Conservation (phyloP, 768 basidiomycete genomes). For the Mycena chlorophos region DNA sequence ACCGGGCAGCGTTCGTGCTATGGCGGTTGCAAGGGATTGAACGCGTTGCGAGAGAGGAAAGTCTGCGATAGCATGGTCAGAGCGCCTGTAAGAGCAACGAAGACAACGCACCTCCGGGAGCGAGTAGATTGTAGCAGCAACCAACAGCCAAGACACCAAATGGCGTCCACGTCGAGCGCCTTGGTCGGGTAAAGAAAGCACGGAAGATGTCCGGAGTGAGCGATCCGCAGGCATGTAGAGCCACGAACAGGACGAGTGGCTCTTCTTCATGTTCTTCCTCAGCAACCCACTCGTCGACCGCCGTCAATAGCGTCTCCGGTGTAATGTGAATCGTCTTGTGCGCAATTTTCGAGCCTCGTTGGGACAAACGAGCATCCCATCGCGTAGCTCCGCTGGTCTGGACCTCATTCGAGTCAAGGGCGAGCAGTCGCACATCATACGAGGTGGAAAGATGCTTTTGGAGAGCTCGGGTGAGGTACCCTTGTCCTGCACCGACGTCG, state of each 20-base stretch:
- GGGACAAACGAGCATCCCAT: constrained; percentile 35
- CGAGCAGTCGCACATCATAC: constrained; percentile 48
- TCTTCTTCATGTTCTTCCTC: constrained; percentile 6
- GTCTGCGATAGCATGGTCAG: constrained; percentile 40
- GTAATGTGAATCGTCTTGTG: constrained; percentile 61
- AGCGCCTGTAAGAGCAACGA: constrained; percentile 9
- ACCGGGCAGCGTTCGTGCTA: constrained; percentile 38
- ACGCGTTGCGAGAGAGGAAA: constrained; percentile 51
- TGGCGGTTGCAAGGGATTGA: constrained; percentile 32
- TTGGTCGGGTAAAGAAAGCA: constrained; percentile 38
- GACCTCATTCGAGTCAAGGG: constrained; percentile 60
- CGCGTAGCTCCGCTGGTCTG: constrained; percentile 61
- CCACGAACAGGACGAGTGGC: constrained; percentile 56
- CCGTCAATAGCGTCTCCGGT: constrained; percentile 42
- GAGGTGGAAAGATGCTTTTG: constrained; percentile 31
- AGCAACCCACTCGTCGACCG: constrained; percentile 56
- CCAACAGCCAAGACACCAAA: constrained; percentile 63
- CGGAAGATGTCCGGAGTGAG: constrained; percentile 68
- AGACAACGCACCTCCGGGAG: constrained; percentile 42
- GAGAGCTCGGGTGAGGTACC: constrained; percentile 60
- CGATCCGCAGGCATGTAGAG: constrained; percentile 75
- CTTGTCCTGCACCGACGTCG: constrained; percentile 77
- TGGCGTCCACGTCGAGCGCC: constrained; percentile 45
- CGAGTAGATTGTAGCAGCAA: constrained; percentile 78
- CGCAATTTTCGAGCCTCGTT: constrained; percentile 40